Percentiles rank a stretch among this genome's conserved stretches.
Evolutionary conservation across 164 flowering plant genomes (phyloP).

Genomic region (Hamamelis virginiana): DNA sequence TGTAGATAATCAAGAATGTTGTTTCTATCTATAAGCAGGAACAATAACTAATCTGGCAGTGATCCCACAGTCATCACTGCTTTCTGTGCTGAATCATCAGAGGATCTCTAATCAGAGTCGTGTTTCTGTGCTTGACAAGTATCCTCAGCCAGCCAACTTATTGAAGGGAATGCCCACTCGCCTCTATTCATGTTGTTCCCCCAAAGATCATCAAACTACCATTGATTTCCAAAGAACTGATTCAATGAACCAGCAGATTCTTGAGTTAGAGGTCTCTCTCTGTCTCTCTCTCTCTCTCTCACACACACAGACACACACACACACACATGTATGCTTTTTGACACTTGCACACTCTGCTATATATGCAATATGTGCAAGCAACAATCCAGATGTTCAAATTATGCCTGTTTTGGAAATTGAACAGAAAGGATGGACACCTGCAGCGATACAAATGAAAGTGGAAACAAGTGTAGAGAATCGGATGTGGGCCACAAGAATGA

Average conservation of each 20-base stretch:
- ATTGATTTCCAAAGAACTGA: constrained; percentile 20
- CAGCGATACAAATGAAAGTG: constrained; percentile 48
- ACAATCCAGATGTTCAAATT: not conserved
- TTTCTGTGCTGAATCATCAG: constrained; percentile 20
- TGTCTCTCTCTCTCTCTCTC: constrained; percentile 11
- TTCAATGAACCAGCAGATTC: constrained; percentile 33
- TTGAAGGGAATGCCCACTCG: constrained; percentile 23
- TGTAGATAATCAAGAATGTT: constrained; percentile 1
- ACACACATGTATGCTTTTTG: not conserved
- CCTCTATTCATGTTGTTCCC: constrained; percentile 25
- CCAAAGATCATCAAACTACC: constrained; percentile 18
- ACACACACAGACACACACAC: too few relatives aligned
- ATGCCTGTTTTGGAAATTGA: constrained; percentile 2
- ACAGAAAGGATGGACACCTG: constrained; percentile 38
- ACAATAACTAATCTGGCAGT: constrained; percentile 41
- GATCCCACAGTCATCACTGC: constrained; percentile 37
- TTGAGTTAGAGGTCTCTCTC: constrained; percentile 44
- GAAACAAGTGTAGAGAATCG: constrained; percentile 40
- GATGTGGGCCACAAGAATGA: constrained; percentile 49
- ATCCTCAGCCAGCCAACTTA: constrained; percentile 29
- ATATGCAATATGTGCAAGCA: not conserved
- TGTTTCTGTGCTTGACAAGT: constrained; percentile 45
- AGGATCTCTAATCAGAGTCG: constrained; percentile 22
- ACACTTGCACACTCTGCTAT: not conserved
- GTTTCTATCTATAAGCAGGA: constrained; percentile 30